Evolutionary conservation across 805 yeast genomes (phyloP).

Genomic region (Sugiyamaella qingdaonensis): DNA sequence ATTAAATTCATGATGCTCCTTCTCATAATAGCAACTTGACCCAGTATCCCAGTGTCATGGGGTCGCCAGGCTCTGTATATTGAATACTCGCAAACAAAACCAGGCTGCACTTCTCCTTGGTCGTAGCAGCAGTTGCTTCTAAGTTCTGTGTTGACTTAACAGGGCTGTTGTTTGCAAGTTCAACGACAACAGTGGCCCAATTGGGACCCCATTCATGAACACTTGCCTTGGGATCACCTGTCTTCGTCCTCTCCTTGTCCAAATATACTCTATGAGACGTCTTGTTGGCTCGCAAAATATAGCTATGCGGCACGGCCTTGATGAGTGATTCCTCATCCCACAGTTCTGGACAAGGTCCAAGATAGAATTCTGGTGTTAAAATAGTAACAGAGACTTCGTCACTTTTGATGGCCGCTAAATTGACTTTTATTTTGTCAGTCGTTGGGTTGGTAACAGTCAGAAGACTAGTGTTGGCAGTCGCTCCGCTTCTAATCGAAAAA

Average conservation of each 20-base stretch:
- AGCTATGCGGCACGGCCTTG: conserved; percentile 24
- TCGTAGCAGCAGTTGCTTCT: neutral
- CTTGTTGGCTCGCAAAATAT: conserved; percentile 25
- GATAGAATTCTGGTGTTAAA: conserved; percentile 17
- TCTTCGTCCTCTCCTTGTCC: conserved; percentile 19
- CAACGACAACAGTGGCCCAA: conserved; percentile 26
- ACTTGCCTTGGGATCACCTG: conserved; percentile 13
- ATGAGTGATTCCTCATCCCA: conserved; percentile 26
- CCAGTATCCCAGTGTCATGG: conserved; percentile 15
- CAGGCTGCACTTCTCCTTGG: neutral
- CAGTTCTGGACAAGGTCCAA: conserved; percentile 23
- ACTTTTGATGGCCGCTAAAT: conserved; percentile 15
- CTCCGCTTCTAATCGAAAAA: neutral
- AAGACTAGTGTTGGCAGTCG: neutral
- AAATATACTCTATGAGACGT: conserved; percentile 28
- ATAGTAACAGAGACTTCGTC: conserved; percentile 15
- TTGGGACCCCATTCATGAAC: conserved; percentile 25
- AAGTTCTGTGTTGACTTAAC: neutral
- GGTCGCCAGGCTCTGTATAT: conserved; percentile 12
- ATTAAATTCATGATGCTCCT: no score
- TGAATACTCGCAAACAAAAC: conserved; percentile 18
- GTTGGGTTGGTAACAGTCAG: conserved; percentile 25
- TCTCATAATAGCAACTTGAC: conserved; percentile 1
- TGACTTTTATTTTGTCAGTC: conserved; percentile 13
- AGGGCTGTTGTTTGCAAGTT: conserved; percentile 7